These are phyloP conservation scores for Spencermartinsiella ligniputridi DNA, from an alignment of 1,139 yeast genomes.

Conservation along the genomic window DNA sequence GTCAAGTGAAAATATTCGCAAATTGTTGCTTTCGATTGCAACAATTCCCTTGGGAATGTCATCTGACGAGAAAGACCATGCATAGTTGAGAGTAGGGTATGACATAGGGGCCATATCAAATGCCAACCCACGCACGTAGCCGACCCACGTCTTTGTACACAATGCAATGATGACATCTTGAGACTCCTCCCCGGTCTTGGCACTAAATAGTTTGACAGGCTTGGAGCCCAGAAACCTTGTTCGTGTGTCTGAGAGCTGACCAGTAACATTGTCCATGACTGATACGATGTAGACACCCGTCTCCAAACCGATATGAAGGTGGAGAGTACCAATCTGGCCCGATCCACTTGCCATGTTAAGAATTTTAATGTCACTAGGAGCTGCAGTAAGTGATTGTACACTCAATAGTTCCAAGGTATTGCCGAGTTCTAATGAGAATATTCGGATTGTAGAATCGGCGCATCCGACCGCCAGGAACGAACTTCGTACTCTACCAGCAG, in stretches of 20 bases:
- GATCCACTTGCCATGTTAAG: conserved; percentile 35
- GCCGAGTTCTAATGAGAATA: conserved; percentile 62
- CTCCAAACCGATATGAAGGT: conserved; percentile 71
- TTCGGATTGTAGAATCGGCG: conserved; percentile 65
- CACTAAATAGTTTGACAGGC: conserved; percentile 51
- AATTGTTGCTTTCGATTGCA: conserved; percentile 50
- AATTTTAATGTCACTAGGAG: conserved; percentile 49
- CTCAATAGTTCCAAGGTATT: conserved; percentile 58
- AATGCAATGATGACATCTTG: conserved; percentile 33
- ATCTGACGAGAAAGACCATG: conserved; percentile 56
- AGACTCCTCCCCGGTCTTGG: conserved; percentile 14
- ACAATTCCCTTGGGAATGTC: conserved; percentile 61
- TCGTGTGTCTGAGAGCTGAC: conserved; percentile 62
- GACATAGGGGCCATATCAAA: conserved; percentile 33
- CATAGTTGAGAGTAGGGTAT: conserved; percentile 34
- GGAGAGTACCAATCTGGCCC: conserved; percentile 21
- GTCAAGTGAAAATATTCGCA: conserved; percentile 61
- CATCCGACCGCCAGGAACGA: conserved; percentile 66
- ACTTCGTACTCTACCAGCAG: conserved; percentile 46
- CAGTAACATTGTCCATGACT: conserved; percentile 53
- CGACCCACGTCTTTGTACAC: conserved; percentile 41
- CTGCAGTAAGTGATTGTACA: conserved; percentile 64
- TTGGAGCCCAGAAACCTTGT: conserved; percentile 71
- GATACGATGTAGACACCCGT: conserved; percentile 78
- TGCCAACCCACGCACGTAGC: conserved; percentile 28